Evolutionary conservation across 2,329 filamentous ascomycete genomes (phyloP), one percentile per base, ranked within the genome.

Genomic region (Cladosporium sp.): DNA sequence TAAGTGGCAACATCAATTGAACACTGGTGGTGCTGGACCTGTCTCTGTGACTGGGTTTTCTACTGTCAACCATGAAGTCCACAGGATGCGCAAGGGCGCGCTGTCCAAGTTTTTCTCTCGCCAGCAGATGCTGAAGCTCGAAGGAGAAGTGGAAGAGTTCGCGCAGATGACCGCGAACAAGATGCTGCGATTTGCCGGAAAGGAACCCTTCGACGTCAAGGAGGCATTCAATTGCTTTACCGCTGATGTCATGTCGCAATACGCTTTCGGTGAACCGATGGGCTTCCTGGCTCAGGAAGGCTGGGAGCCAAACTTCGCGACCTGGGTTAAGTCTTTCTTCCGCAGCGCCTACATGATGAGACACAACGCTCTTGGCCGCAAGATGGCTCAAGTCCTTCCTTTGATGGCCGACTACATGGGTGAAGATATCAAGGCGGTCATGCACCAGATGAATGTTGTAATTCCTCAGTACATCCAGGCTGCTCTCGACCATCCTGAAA

Each of bases 141-240:
- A 73, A 54, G 54, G 57, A 16, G 54, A 58, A 25, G 57, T 65
- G n/a, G 63, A 65, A 21, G 43, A 58, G 39, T 58, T 65, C 3
- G 82, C 84, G 43, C 86, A 79, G 74, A 82, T 86, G 63, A 85
- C 84, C 0, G 74, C 87, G 3, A 86, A 87, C 65, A 81, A 86
- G 46, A 85, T 88, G 68, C 83, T 80, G 28, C 79, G 81, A 46
- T 72, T 87, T 5, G 82, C 82, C 0, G 82, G 86, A 51, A 85
- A 84, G 11, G 70, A 79, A 16, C 70, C 83, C 0, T 86, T 86
- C 66, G 84, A 65, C 46, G 54, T 65, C 43, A 65, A 58, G 36
- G 63, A 65, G 25, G 63, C 63, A 14, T 58, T 65, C 4, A 83
- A 85, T 49, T 86, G 79, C 75, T 82, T 87, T 62, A 85, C 84